Percentiles rank a stretch among this genome's conserved stretches.
phyloP scores from a whole-genome alignment of 495 filamentous ascomycete species.

The Podospora pseudoanserina region DNA sequence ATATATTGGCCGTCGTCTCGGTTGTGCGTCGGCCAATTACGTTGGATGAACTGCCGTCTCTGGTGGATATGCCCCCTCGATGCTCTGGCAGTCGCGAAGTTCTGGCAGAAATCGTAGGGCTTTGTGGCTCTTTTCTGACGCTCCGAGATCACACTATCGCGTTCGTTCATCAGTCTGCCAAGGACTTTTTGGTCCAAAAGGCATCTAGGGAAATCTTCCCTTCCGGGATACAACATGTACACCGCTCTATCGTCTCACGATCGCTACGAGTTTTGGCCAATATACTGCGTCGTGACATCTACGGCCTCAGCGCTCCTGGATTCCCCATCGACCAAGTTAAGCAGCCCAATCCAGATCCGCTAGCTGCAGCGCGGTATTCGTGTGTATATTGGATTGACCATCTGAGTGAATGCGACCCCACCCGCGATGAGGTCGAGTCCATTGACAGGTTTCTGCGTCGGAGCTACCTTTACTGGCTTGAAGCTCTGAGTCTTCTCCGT shows the following conservation, averaged over 20 bases:
- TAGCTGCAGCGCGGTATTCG: no score
- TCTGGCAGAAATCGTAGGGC: neutral
- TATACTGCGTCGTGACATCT: no score
- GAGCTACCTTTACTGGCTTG: no score
- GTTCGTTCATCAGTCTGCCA: neutral
- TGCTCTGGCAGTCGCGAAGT: neutral
- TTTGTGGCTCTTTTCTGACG: constrained; percentile 4
- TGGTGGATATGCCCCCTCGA: neutral
- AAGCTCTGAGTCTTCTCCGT: constrained; percentile 32
- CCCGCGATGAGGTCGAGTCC: no score
- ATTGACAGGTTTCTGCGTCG: no score
- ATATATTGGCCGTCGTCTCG: constrained; percentile 15
- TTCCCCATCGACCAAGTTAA: no score
- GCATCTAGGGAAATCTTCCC: neutral
- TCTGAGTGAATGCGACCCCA: no score
- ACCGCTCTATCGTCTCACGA: neutral
- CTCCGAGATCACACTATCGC: neutral
- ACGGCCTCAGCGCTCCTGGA: no score
- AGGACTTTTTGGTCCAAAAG: neutral
- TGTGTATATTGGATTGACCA: no score
- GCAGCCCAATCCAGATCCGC: no score
- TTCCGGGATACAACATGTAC: neutral
- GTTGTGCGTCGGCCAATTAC: constrained; percentile 23
- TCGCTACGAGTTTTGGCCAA: neutral
- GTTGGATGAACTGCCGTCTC: constrained; percentile 12